These are phyloP conservation scores for Populus euphratica DNA, from an alignment of 345 rosid genomes.

Conservation along the genomic window DNA sequence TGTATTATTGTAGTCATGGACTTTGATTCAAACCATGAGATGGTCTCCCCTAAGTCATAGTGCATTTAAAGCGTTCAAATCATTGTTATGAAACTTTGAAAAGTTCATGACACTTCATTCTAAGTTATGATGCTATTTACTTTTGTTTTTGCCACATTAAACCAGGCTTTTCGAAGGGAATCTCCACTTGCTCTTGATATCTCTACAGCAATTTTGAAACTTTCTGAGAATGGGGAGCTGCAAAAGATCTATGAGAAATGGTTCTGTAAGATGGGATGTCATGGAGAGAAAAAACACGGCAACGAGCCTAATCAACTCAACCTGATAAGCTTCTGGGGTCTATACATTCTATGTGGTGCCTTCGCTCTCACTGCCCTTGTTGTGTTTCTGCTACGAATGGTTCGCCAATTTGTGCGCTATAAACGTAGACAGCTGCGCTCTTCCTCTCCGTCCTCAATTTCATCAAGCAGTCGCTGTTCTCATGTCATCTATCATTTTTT, in stretches of 20 bases:
- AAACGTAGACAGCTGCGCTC: conserved; percentile 36
- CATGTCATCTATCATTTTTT: conserved; percentile 48
- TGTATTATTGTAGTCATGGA: no score
- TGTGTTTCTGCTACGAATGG: conserved; percentile 43
- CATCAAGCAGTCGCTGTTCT: conserved; percentile 31
- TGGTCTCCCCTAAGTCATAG: background rate
- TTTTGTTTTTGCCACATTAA: background rate
- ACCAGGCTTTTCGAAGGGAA: conserved; percentile 72
- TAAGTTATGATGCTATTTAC: background rate
- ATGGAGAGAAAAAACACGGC: conserved; percentile 20
- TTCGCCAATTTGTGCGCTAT: conserved; percentile 51
- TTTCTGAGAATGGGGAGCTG: conserved; percentile 67
- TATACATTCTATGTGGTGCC: conserved; percentile 56
- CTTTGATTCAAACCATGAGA: background rate
- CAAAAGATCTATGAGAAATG: conserved; percentile 56
- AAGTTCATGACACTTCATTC: background rate
- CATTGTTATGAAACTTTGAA: background rate
- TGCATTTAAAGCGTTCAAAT: background rate
- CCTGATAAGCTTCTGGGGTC: conserved; percentile 75
- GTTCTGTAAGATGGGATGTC: conserved; percentile 60
- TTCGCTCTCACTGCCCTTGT: conserved; percentile 45
- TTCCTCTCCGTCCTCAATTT: conserved; percentile 15
- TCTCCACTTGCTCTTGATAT: conserved; percentile 73
- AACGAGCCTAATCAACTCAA: conserved; percentile 55
- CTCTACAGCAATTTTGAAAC: conserved; percentile 78